phyloP scores from a whole-genome alignment of 805 yeast genomes.

The Millerago galiae region DNA sequence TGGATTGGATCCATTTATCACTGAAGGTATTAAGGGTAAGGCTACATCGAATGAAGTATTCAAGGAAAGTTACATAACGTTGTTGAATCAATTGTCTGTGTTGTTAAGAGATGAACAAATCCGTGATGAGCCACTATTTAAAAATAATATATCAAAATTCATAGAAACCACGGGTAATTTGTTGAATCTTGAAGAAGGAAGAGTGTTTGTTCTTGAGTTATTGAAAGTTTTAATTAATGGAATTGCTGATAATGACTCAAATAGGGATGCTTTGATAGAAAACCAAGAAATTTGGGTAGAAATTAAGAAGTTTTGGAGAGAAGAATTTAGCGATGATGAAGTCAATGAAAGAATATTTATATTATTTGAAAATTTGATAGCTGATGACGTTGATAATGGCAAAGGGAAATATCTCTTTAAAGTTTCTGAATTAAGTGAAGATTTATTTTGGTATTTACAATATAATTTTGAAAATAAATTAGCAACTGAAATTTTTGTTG shows the following conservation, averaged over 20 bases:
- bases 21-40: constrained; percentile 9
- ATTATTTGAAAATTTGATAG: constrained; percentile 15
- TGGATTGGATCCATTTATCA: constrained; percentile 20
- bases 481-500: constrained; percentile 2
- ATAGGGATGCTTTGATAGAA: constrained; percentile 12
- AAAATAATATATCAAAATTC: constrained; percentile 12
- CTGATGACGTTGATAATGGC: constrained; percentile 11
- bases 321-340: constrained; percentile 19
- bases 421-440: constrained; percentile 10
- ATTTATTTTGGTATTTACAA: constrained; percentile 9
- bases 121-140: constrained; percentile 13
- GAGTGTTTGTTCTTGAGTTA: constrained; percentile 13
- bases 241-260: constrained; percentile 21
- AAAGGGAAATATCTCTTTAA: constrained; percentile 5
- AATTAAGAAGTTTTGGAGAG: constrained; percentile 9
- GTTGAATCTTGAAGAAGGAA: background rate
- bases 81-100: constrained; percentile 21
- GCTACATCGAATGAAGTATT: constrained; percentile 11
- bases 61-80: constrained; percentile 17
- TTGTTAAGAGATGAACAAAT: constrained; percentile 14
- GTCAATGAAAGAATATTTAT: constrained; percentile 14
- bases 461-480: constrained; percentile 2
- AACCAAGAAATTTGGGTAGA: constrained; percentile 6
- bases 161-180: constrained; percentile 10
- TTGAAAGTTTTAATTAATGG: constrained; percentile 22